A percentile compares a stretch with the other conserved stretches of the same genome.
Evolutionary conservation across 2,329 filamentous ascomycete genomes (phyloP).

Genomic region (Aureobasidium musti): DNA sequence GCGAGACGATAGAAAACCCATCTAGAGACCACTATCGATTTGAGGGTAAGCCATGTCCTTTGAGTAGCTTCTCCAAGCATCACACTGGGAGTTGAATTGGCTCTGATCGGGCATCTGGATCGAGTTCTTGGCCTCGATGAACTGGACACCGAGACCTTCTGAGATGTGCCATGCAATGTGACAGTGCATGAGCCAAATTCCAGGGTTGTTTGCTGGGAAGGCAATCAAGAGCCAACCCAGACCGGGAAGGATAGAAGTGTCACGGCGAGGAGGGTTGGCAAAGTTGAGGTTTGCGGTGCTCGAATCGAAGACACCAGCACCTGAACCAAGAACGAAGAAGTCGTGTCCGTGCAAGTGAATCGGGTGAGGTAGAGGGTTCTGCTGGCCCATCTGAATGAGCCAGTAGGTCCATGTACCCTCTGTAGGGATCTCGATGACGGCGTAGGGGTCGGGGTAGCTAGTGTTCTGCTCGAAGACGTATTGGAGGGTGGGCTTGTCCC

Average conservation of each 20-base stretch:
- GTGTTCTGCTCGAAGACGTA: constrained; percentile 48
- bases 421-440: constrained; percentile 46
- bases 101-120: constrained; percentile 39
- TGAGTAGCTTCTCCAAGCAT: constrained; percentile 44
- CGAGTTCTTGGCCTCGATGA: constrained; percentile 49
- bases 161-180: constrained; percentile 64
- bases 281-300: constrained; percentile 41
- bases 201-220: constrained; percentile 57
- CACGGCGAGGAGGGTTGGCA: constrained; percentile 52
- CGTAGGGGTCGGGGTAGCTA: constrained; percentile 44
- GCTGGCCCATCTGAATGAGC: constrained; percentile 47
- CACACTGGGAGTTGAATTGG: constrained; percentile 38
- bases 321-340: constrained; percentile 41
- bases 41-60: constrained; percentile 40
- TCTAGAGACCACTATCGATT: constrained; percentile 46
- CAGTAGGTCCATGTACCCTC: constrained; percentile 50
- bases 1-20: neutral
- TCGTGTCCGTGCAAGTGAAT: constrained; percentile 37
- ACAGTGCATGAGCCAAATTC: constrained; percentile 46
- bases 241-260: constrained; percentile 50
- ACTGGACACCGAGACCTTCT: constrained; percentile 59
- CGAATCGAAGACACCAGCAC: constrained; percentile 35
- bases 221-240: constrained; percentile 54
- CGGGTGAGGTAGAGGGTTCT: constrained; percentile 15
- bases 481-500: constrained; percentile 49